Conservation (phyloP, 2,329 filamentous ascomycete species). For the Myriosclerotinia duriaeana region DNA sequence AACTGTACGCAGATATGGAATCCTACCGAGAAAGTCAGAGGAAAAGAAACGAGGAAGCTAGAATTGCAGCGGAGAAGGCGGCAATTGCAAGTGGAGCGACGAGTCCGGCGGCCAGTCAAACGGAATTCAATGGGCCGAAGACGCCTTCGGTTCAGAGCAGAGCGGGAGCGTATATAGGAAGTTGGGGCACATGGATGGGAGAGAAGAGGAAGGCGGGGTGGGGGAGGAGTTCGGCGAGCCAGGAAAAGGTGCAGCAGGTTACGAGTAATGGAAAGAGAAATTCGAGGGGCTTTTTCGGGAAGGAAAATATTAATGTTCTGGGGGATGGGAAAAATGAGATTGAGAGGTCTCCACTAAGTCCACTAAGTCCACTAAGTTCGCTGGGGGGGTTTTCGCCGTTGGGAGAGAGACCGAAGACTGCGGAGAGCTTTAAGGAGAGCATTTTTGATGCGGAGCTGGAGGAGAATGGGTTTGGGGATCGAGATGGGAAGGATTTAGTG, state of each 20-base stretch:
- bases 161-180: constrained; percentile 64
- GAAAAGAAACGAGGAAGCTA: constrained; percentile 56
- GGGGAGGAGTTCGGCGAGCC: constrained; percentile 57
- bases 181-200: constrained; percentile 68
- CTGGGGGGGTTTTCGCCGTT: neutral
- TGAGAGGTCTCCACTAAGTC: constrained; percentile 39
- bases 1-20: constrained; percentile 88
- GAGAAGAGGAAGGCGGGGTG: constrained; percentile 65
- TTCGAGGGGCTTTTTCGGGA: constrained; percentile 25
- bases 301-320: constrained; percentile 27
- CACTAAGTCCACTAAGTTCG: constrained; percentile 36
- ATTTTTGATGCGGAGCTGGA: constrained; percentile 40
- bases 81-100: constrained; percentile 22
- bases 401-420: constrained; percentile 31
- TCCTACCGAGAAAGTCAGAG: constrained; percentile 71
- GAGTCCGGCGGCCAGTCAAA: constrained; percentile 29
- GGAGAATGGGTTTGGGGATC: neutral
- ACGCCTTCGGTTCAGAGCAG: constrained; percentile 49
- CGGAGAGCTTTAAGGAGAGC: constrained; percentile 38
- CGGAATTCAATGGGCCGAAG: constrained; percentile 45
- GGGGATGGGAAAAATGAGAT: constrained; percentile 32
- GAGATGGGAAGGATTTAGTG: constrained; percentile 2
- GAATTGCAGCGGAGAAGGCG: constrained; percentile 30
- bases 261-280: constrained; percentile 35
- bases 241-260: constrained; percentile 75